phyloP scores from a whole-genome alignment of 805 yeast genomes.

The Cyberlindnera suaveolens region DNA sequence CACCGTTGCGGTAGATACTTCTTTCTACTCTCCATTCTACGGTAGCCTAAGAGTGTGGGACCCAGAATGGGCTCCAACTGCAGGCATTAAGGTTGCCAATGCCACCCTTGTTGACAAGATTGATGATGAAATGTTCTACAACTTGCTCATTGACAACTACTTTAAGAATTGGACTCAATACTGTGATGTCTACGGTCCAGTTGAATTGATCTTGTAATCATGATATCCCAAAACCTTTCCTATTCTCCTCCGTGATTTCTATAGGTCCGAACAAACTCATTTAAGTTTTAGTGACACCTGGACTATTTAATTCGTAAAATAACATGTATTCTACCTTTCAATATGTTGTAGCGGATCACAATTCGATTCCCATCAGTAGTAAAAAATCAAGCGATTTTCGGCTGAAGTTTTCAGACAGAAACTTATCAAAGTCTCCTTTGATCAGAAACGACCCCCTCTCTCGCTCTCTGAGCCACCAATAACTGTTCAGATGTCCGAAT shows the following conservation, averaged over 20 bases:
- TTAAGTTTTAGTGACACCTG: too few relatives aligned
- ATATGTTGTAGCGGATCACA: too few relatives aligned
- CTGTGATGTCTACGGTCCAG: conserved; percentile 23
- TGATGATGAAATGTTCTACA: conserved; percentile 28
- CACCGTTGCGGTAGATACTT: conserved; percentile 32
- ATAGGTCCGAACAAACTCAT: too few relatives aligned
- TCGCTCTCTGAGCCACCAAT: too few relatives aligned
- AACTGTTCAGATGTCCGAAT: conserved; percentile 14
- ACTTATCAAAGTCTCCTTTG: not conserved
- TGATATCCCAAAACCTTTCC: not conserved
- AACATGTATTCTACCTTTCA: too few relatives aligned
- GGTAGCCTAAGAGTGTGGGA: conserved; percentile 35
- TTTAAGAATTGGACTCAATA: conserved; percentile 33
- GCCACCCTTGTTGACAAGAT: conserved; percentile 30
- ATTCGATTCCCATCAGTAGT: too few relatives aligned
- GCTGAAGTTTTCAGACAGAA: not conserved
- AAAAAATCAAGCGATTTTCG: not conserved
- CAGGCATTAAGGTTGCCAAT: conserved; percentile 28
- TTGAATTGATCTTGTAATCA: conserved; percentile 5
- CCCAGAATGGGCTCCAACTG: conserved; percentile 31
- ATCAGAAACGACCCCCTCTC: too few relatives aligned
- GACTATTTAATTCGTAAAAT: too few relatives aligned
- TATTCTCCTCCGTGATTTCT: too few relatives aligned
- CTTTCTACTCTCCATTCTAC: conserved; percentile 37
- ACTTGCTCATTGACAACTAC: conserved; percentile 26